Percentiles rank a stretch among this genome's conserved stretches.
These are phyloP conservation scores for Cladosporium sp. DNA, from an alignment of 2,329 filamentous ascomycete species.

Conservation along the genomic window DNA sequence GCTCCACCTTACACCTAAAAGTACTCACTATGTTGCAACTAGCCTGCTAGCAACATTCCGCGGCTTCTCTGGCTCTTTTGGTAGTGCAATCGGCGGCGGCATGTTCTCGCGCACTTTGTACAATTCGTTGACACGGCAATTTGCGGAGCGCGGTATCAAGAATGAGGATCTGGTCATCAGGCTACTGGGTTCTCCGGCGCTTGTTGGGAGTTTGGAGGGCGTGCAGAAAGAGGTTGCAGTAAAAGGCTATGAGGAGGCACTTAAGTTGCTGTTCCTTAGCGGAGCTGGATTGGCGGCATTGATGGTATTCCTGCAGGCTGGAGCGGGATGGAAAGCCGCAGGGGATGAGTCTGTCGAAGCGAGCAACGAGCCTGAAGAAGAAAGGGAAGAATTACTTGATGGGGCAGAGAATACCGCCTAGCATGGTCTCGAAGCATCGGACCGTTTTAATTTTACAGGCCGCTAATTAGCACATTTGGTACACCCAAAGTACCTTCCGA, in stretches of 20 bases:
- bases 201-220: constrained; percentile 54
- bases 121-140: constrained; percentile 58
- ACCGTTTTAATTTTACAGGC: background rate
- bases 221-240: constrained; percentile 55
- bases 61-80: constrained; percentile 79
- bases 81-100: constrained; percentile 76
- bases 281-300: constrained; percentile 53
- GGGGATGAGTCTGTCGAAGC: constrained; percentile 28
- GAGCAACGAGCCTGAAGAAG: background rate
- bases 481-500: background rate
- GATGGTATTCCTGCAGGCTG: constrained; percentile 58
- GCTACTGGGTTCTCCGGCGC: constrained; percentile 60
- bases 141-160: constrained; percentile 49
- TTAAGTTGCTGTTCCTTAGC: constrained; percentile 56
- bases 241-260: constrained; percentile 55
- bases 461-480: background rate
- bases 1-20: constrained; percentile 67
- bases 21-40: constrained; percentile 73
- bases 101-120: constrained; percentile 67
- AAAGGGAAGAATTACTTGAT: constrained; percentile 3
- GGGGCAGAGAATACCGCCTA: background rate
- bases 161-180: constrained; percentile 54
- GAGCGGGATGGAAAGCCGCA: constrained; percentile 55
- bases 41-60: constrained; percentile 78
- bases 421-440: background rate